These are phyloP conservation scores for Ramaria rubella DNA, from an alignment of 768 basidiomycete species.

Conservation along the genomic window DNA sequence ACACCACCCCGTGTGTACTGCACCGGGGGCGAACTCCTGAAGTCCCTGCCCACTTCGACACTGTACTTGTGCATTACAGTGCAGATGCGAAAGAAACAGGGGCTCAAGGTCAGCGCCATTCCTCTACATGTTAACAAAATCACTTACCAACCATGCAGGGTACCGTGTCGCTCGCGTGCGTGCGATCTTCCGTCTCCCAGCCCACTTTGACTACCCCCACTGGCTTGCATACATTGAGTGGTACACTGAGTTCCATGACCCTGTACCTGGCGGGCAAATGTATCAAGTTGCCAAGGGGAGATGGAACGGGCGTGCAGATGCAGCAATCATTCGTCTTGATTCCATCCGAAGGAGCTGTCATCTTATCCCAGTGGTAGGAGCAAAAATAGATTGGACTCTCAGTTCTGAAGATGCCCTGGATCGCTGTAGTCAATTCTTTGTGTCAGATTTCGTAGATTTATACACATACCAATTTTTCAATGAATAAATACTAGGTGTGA, in stretches of 20 bases:
- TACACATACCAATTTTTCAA: no score
- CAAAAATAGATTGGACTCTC: not conserved
- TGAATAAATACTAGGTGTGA: no score
- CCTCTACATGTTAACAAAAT: not conserved
- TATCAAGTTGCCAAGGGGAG: slow-evolving; percentile 13
- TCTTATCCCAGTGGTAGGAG: not conserved
- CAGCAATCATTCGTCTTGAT: not conserved
- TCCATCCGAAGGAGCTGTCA: not conserved
- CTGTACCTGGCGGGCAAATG: slow-evolving; percentile 17
- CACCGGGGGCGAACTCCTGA: not conserved
- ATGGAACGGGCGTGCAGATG: not conserved
- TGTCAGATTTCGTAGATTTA: no score
- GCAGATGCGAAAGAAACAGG: not conserved
- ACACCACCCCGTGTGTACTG: not conserved
- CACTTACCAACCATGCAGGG: not conserved
- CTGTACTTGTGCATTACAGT: slow-evolving; percentile 7
- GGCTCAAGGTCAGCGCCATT: not conserved
- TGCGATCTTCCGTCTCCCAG: slow-evolving; percentile 13
- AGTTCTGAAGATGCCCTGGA: not conserved
- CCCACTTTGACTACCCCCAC: slow-evolving; percentile 5
- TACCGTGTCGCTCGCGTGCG: slow-evolving; percentile 13
- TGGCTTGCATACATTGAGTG: slow-evolving; percentile 22
- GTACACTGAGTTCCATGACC: slow-evolving; percentile 16
- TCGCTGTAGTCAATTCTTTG: no score
- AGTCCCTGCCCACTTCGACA: slow-evolving; percentile 8